Conservation (phyloP, 2,329 filamentous ascomycete genomes). For the Phoma sp. region DNA sequence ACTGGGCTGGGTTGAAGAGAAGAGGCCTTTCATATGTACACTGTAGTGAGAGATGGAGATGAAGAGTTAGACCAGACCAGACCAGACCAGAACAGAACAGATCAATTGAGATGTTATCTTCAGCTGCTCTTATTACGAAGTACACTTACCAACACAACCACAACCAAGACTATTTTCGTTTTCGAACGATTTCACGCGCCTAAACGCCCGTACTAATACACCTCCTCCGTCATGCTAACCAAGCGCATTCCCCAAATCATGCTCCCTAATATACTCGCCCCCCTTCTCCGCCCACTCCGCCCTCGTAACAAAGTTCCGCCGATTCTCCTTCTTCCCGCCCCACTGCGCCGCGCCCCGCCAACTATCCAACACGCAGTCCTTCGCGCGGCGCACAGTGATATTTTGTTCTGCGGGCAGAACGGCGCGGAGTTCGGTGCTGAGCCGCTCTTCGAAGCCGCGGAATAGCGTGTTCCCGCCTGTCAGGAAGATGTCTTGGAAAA, state of each 20-base stretch:
- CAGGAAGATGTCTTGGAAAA: constrained; percentile 87
- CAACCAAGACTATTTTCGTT: no score
- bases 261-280: constrained; percentile 87
- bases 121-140: no score
- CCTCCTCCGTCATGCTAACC: no score
- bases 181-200: no score
- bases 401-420: constrained; percentile 75
- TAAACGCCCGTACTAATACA: no score
- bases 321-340: constrained; percentile 69
- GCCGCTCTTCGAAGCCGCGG: constrained; percentile 86
- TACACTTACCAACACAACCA: no score
- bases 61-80: no score
- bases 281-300: constrained; percentile 94
- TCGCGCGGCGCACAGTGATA: constrained; percentile 75
- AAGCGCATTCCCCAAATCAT: constrained; percentile 52
- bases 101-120: constrained; percentile 5
- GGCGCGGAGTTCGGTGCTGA: constrained; percentile 70
- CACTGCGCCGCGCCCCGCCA: constrained; percentile 93
- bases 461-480: constrained; percentile 94
- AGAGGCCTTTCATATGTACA: no score
- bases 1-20: no score
- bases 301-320: constrained; percentile 72
- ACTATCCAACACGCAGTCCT: constrained; percentile 81
- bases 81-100: no score
- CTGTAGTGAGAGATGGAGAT: no score